Evolutionary conservation across 2,329 filamentous ascomycete species (phyloP), one percentile per base, ranked within the genome.

Genomic region (Cordyceps pruinosa): DNA sequence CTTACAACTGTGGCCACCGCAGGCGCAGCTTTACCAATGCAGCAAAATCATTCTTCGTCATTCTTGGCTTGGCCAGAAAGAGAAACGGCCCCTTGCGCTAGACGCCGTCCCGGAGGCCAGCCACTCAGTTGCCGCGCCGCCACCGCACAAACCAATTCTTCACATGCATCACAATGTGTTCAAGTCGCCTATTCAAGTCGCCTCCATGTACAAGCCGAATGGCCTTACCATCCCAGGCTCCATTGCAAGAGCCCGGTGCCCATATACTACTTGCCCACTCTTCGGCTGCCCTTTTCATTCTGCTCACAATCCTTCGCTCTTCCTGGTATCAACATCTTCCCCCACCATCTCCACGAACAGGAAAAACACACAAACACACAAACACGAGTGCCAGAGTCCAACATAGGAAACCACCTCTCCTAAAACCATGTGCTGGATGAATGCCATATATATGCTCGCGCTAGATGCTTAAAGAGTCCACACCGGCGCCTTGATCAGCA

Each of bases 401-500:
- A 41, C 34, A 47, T 37, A 51, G 23, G 41, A 52, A 41, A 46
- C 47, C 23, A 9, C 30, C 21, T 12, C 8, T n/a, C 44, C 28
- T 44, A 15, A 34, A 28, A 23, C 44, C 47, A 35, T 57, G 15
- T 50, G 12, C 28, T 26, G 15, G 19, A 42, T 34, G n/a, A 49
- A 57, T 57, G 35, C 41, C 47, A 57, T 37, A 32, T 25, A 51
- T 45, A 51, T 57, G 46, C 55, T 57, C 41, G 17, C 37, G 35
- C 54, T 42, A 35, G 25, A 56, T 42, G 15, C 48, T 64, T 60
- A 69, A 59, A 85, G 62, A 12, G 78, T 79, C 84, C 84, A 93
- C 32, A 92, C 85, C 15, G 88, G 88, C 21, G 89, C 86, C 73
- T 90, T 90, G 60, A 84, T 75, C 64, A 93, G 73, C 48, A 91